phyloP scores from a whole-genome alignment of 345 rosid genomes.

The Corchorus capsularis region DNA sequence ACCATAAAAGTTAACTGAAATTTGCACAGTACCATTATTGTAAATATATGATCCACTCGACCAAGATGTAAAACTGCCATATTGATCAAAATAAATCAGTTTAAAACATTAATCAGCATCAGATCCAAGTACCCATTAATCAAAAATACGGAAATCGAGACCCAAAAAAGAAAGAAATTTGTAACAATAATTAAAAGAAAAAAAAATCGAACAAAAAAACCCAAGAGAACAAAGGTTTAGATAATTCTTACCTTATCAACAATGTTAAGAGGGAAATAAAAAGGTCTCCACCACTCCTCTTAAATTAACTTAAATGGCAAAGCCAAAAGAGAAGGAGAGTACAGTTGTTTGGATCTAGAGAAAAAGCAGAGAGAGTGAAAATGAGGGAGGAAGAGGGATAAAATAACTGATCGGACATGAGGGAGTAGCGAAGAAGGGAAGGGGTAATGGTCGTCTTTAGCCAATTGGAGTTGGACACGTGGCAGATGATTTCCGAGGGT shows the following conservation, averaged over 20 bases:
- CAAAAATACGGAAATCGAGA: conserved; percentile 9
- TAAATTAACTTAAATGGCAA: conserved; percentile 15
- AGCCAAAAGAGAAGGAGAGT: conserved; percentile 14
- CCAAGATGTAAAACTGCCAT: conserved; percentile 18
- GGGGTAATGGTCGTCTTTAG: conserved; percentile 10
- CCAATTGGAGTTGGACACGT: conserved; percentile 34
- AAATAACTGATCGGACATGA: conserved; percentile 39
- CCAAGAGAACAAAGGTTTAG: conserved; percentile 2
- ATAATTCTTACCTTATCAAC: conserved; percentile 37
- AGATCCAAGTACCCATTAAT: conserved; percentile 34
- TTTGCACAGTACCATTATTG: background rate
- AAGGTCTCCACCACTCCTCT: conserved; percentile 9
- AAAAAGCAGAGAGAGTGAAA: conserved; percentile 10
- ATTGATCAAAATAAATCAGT: conserved; percentile 11
- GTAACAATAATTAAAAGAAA: background rate
- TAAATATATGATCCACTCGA: conserved; percentile 15
- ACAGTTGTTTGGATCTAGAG: conserved; percentile 36
- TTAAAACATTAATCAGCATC: background rate
- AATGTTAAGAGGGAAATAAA: conserved; percentile 19
- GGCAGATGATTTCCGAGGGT: conserved; percentile 19
- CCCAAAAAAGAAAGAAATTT: background rate
- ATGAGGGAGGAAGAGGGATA: conserved; percentile 14
- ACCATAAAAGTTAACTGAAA: conserved; percentile 22
- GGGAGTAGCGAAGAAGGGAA: conserved; percentile 5
- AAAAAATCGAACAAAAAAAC: background rate